Evolutionary conservation across 345 rosid species (phyloP).

Genomic region (Mallotus nudiflorus): DNA sequence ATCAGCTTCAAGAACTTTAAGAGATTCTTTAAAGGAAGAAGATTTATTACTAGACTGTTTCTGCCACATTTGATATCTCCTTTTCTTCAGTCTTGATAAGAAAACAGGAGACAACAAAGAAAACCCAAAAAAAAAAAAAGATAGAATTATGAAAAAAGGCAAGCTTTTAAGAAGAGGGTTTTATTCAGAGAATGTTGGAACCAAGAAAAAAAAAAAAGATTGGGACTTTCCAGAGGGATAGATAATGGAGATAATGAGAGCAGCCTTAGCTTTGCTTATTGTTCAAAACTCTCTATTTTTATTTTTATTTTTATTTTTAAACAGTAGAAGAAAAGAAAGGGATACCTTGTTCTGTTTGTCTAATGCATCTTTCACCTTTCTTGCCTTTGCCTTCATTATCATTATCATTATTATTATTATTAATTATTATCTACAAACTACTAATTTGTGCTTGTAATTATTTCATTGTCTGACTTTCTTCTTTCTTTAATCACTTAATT

Average conservation of each 20-base stretch:
- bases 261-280: conserved; percentile 40
- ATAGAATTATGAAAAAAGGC: conserved; percentile 16
- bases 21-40: conserved; percentile 52
- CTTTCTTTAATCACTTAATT: no score
- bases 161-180: conserved; percentile 14
- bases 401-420: neutral
- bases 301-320: no score
- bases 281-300: conserved; percentile 41
- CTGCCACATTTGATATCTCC: conserved; percentile 44
- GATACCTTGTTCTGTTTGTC: conserved; percentile 37
- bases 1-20: conserved; percentile 64
- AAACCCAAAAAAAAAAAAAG: conserved; percentile 12
- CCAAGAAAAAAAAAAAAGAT: neutral
- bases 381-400: conserved; percentile 19
- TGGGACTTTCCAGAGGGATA: conserved; percentile 12
- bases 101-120: neutral
- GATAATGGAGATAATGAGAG: conserved; percentile 3
- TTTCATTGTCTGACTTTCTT: neutral
- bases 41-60: conserved; percentile 39
- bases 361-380: conserved; percentile 20
- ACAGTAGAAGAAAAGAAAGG: conserved; percentile 49
- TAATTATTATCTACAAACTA: neutral
- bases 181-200: conserved; percentile 20
- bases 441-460: neutral
- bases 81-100: neutral